Evolutionary conservation across 805 yeast species (phyloP), one percentile per base, ranked within the genome.

Genomic region (Ogataea nakhonphanomensis): DNA sequence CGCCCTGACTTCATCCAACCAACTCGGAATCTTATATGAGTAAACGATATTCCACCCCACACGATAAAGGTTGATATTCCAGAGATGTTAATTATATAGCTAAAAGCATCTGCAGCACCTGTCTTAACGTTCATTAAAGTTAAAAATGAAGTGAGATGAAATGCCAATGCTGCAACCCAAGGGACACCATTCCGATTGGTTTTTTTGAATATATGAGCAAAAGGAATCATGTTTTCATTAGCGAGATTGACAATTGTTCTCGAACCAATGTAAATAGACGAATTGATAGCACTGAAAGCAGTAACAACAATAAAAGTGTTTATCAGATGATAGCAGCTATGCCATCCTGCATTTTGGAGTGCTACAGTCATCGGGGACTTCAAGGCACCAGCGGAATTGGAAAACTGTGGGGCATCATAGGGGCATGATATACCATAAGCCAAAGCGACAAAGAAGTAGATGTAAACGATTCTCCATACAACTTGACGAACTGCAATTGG

Each of bases 11-110:
- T 45, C 2, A 53, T 39, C 73, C 74, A 69, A 2, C 74, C 76
- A 9, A 48, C 48, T 48, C 87, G 69, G 55, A 81, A 79, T 31
- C 84, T 62, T 12, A 79, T 43, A 46, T 81, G 85, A 26, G 74
- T 69, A 35, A 71, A 64, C 14, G 79, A 70, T 20, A 80, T 74
- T 9, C 71, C 62, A 7, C 79, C 81, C 88, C 87, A 81, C 3
- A 79, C 85, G 35, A 81, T 67, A 43, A 81, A 81, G 3, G 79
- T 78, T 2, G 83, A 77, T 15, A 81, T 83, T 44, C 87, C 86
- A 3, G 82, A 70, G 31, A 81, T 61, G 51, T 76, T 78, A 33
- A 78, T 79, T 50, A 79, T 78, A 54, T 80, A 81, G 25, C 50
- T 55, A 60, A 78, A 81, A 2, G 85, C 85, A 27, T 65, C 55